phyloP scores from a whole-genome alignment of 768 basidiomycete genomes.

The Pulveroboletus sp. region DNA sequence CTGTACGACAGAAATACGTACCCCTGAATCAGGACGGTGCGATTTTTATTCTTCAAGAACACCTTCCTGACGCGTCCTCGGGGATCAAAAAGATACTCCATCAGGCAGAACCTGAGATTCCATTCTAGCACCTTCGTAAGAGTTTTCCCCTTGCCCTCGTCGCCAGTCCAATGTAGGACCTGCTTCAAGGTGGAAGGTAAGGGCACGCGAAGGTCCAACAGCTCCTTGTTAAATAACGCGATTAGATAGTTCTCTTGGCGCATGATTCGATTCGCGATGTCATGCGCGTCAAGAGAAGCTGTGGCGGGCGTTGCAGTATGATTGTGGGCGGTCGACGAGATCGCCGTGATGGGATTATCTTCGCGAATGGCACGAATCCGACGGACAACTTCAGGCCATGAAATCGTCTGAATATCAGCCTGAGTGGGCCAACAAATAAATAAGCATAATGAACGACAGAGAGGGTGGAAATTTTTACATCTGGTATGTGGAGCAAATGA shows the following conservation, averaged over 20 bases:
- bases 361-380: constrained; percentile 87
- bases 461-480: constrained; percentile 48
- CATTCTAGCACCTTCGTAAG: constrained; percentile 92
- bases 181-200: constrained; percentile 56
- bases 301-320: constrained; percentile 58
- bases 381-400: constrained; percentile 93
- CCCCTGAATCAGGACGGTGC: constrained; percentile 77
- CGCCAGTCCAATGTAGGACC: constrained; percentile 41
- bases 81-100: constrained; percentile 93
- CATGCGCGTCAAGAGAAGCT: constrained; percentile 94
- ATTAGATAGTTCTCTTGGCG: constrained; percentile 98
- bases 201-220: constrained; percentile 84
- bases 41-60: constrained; percentile 83
- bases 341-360: constrained; percentile 87
- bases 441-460: constrained; percentile 7
- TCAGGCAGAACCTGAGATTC: constrained; percentile 93
- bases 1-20: constrained; percentile 34
- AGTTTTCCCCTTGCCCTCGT: constrained; percentile 66
- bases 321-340: constrained; percentile 56
- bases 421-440: constrained; percentile 32
- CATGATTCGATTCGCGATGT: constrained; percentile 96
- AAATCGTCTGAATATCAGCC: constrained; percentile 97
- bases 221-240: constrained; percentile 94
- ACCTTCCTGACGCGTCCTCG: constrained; percentile 86
- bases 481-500: constrained; percentile 87